Evolutionary conservation across 495 filamentous ascomycete species (phyloP), one percentile per base, ranked within the genome.

Genomic region (Penicillium canariense): DNA sequence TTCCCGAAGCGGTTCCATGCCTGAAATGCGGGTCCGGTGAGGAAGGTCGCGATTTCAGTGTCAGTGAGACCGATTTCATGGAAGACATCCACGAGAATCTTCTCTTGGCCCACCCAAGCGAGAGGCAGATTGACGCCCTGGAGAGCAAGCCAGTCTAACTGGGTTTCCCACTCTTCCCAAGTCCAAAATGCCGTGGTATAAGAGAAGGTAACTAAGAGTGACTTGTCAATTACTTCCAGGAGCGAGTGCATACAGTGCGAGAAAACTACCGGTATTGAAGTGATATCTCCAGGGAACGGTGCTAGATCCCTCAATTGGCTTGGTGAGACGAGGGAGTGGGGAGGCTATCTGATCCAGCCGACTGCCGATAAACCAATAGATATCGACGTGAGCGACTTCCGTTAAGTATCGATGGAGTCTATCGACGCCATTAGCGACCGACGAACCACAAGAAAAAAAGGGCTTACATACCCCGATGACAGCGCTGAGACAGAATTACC

Each of bases 1-100:
- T 82, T 82, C 4, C 78, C 80, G 50, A 82, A 77, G 8, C 76
- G 73, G 39, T 82, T 81, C 80, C 80, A 82, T n/a, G 78, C 71
- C 50, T 78, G 72, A 43, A 82, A 82, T 0, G 78, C 77, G 2
- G 78, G 78, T 0, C 80, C 78, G 50, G 71, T 77, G 11, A 82
- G 49, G 53, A 75, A 81, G 3, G 68, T 59, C 0, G 63, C 44
- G 35, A 81, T 78, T 32, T 81, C 73, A 17, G 61, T 50, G 15
- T 79, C 67, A 7, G 68, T 74, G 38, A 81, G 65, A 15, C 77
- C 77, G 26, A 76, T 61, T 18, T 81, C 77, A 17, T 60, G 65
- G 58, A 81, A 79, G 18, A 78, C 72, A 5, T 81, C 74, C 3
- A 78, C 57, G 18, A 81, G 61, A 40, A 80, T 74, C 61, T 80